Percentiles rank a stretch among this genome's conserved stretches.
phyloP scores from a whole-genome alignment of 306 rosid genomes.

The Cucurbita maxima region DNA sequence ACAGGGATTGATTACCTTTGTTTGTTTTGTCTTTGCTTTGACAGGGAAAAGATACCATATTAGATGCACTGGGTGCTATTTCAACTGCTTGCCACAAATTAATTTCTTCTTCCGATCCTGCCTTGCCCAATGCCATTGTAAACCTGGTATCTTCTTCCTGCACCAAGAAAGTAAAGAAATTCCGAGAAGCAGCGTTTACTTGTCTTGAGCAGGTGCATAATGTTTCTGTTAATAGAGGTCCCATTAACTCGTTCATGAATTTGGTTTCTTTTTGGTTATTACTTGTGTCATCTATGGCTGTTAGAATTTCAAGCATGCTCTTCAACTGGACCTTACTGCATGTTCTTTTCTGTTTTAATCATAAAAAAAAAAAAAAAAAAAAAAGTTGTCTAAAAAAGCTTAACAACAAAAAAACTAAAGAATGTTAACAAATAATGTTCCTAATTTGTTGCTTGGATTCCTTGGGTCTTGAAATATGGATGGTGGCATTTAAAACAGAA shows the following conservation, averaged over 20 bases:
- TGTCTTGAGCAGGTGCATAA: conserved; percentile 64
- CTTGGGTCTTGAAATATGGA: neutral
- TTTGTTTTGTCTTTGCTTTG: conserved; percentile 1
- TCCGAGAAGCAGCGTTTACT: conserved; percentile 71
- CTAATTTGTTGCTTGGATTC: neutral
- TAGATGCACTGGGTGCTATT: conserved; percentile 67
- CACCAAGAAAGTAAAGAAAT: conserved; percentile 61
- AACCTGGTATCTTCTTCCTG: conserved; percentile 59
- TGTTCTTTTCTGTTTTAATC: neutral
- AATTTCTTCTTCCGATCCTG: conserved; percentile 35
- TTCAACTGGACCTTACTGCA: neutral
- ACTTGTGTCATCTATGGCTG: neutral
- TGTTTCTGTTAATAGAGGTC: neutral
- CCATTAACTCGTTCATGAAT: neutral
- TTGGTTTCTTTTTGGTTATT: neutral
- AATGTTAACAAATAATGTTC: neutral
- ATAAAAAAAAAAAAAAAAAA: neutral
- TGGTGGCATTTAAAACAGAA: neutral
- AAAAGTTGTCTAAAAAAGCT: neutral
- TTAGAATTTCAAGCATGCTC: neutral
- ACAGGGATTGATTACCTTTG: neutral
- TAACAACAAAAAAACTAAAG: neutral
- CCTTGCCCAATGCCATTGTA: conserved; percentile 52
- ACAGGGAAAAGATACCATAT: conserved; percentile 86
- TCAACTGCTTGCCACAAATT: conserved; percentile 65